A percentile compares a stretch with the other conserved stretches of the same genome.
phyloP scores from a whole-genome alignment of 352 stramenopile genomes.

The Phytopythium vexans region DNA sequence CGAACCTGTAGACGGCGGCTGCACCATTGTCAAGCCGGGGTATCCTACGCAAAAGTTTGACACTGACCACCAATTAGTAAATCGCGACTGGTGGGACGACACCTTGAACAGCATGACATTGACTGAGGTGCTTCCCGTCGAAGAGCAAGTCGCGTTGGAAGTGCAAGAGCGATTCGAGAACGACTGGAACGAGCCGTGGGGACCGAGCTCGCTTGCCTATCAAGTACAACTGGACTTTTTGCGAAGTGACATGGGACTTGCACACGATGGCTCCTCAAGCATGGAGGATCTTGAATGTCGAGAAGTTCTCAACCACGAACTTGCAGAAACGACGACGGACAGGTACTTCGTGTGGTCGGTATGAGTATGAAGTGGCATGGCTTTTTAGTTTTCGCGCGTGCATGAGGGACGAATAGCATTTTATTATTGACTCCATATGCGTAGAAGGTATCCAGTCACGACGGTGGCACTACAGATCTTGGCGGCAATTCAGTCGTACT shows the following conservation, averaged over 20 bases:
- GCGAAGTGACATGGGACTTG: neutral
- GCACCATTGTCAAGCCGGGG: no score
- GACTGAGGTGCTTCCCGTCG: constrained; percentile 27
- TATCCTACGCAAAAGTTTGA: no score
- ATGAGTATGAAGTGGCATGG: neutral
- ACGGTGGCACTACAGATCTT: no score
- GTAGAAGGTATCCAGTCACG: no score
- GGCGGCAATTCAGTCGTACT: constrained; percentile 3
- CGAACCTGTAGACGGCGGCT: no score
- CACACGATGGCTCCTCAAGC: neutral
- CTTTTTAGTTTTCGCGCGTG: neutral
- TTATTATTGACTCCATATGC: no score
- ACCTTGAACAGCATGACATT: constrained; percentile 40
- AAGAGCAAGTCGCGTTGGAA: constrained; percentile 48
- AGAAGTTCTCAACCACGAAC: constrained; percentile 7
- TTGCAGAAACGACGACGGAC: neutral
- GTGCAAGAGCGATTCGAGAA: constrained; percentile 29
- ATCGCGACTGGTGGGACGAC: constrained; percentile 42
- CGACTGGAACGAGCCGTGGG: constrained; percentile 16
- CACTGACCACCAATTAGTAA: no score
- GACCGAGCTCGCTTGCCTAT: neutral
- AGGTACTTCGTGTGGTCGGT: constrained; percentile 19
- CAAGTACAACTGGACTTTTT: neutral
- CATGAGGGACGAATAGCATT: no score
- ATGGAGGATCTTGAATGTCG: constrained; percentile 9